Percentiles rank a stretch among this genome's conserved stretches.
Evolutionary conservation across 2,329 filamentous ascomycete genomes (phyloP).

Genomic region (Cercospora zeina): DNA sequence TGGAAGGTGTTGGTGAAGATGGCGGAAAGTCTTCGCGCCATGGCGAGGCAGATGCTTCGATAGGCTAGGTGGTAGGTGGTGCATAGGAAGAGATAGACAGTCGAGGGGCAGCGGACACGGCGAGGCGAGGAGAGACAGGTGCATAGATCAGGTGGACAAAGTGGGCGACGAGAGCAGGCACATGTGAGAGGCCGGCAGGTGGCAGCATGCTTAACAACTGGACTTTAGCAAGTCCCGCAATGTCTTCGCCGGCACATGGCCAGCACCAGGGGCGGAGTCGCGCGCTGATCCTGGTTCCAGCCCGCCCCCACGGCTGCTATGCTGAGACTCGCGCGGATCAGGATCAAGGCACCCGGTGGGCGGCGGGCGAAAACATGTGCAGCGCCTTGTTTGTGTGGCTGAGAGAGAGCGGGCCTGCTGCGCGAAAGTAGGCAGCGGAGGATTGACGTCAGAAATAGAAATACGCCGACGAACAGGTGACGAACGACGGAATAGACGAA

Average conservation of each 20-base stretch:
- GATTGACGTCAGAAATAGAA: slow-evolving; percentile 4
- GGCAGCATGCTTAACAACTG: background rate
- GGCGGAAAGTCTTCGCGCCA: slow-evolving; percentile 30
- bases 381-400: background rate
- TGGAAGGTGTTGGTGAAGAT: slow-evolving; percentile 27
- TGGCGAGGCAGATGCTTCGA: slow-evolving; percentile 12
- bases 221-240: background rate
- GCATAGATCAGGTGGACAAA: background rate
- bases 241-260: background rate
- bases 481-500: too few relatives aligned
- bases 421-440: slow-evolving; percentile 2
- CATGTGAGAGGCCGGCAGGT: background rate
- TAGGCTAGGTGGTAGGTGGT: background rate
- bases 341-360: slow-evolving; percentile 2
- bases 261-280: slow-evolving; percentile 5
- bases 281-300: background rate
- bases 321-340: slow-evolving; percentile 1
- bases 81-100: background rate
- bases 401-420: background rate
- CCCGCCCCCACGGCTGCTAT: background rate
- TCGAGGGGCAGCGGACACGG: background rate
- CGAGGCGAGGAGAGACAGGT: background rate
- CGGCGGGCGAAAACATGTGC: background rate
- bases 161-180: slow-evolving; percentile 1
- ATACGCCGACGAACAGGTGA: background rate